phyloP scores from a whole-genome alignment of 305 asterid species.

The Caryopteris hybrid region DNA sequence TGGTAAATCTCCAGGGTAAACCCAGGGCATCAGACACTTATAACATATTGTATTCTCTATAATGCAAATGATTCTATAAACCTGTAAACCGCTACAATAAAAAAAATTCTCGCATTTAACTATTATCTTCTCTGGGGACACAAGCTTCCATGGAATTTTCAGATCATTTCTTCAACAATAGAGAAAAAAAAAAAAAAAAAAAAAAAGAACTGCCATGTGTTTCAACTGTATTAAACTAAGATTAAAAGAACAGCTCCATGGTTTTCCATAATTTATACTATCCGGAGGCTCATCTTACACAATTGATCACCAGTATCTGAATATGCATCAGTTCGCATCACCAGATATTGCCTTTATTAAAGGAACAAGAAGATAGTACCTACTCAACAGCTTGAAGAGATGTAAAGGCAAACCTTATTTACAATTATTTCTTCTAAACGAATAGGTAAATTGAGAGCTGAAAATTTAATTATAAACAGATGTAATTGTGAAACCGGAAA shows the following conservation, averaged over 20 bases:
- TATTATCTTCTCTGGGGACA: not conserved
- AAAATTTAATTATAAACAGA: not conserved
- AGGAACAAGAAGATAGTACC: not conserved
- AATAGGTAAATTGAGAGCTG: not conserved
- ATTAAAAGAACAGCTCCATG: not conserved
- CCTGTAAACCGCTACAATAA: not conserved
- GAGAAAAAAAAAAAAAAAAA: not conserved
- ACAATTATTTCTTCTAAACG: not conserved
- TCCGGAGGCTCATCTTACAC: not conserved
- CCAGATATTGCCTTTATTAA: not conserved
- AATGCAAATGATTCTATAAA: not conserved
- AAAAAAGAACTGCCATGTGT: not conserved
- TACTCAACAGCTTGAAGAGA: not conserved
- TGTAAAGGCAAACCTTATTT: not conserved
- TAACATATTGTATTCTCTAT: not conserved
- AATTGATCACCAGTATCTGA: not conserved
- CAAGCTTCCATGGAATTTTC: not conserved
- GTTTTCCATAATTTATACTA: no score
- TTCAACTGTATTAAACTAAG: not conserved
- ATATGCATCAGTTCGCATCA: not conserved
- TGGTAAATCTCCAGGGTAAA: not conserved
- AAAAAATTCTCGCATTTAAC: not conserved
- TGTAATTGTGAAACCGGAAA: not conserved
- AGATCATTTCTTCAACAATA: not conserved
- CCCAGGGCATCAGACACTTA: not conserved